Base-by-base conservation (phyloP, 1,139 yeast species). In the Blastobotrys proliferans region DNA sequence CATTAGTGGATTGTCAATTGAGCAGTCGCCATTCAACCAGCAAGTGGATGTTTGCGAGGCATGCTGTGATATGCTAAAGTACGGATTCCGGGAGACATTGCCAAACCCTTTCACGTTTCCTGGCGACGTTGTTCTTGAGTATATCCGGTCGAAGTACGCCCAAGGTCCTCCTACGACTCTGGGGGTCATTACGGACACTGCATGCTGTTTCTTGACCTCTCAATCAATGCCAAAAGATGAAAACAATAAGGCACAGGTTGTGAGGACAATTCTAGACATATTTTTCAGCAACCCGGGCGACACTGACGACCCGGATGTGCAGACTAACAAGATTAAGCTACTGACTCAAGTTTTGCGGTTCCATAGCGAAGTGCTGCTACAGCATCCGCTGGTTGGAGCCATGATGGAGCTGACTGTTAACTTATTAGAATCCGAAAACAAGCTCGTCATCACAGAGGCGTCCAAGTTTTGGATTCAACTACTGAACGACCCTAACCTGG, bases 11-110 rank as follows among this genome's bases (percentile, higher is more conserved):
- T 74, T 73, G 51, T 66, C 80, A 0, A 56, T 77, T 31, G 64
- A 68, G 13, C 62, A 64, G 44, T 54, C 53, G 1, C 61, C 64
- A 0, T 59, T 74, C 17, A 54, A 61, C 1, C 56, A 62, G 16
- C 70, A 70, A 34, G 54, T 74, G 0, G 62, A 68, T 4, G 63
- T 81, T 1, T 69, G 77, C 4, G 86, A 81, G 52, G 73, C 72
- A 42, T 70, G 83, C 34, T 75, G 83, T 46, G 66, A 66, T 14
- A 72, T 83, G 1, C 68, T 83, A 48, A 80, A 77, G 53, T 58
- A 69, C 54, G 82, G 79, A 55, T 85, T 87, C 62, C 82, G 95
- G 52, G 87, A 83, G 46, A 81, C 69, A 30, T 73, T 74, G 45
- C 81, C 76, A 30, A 94, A 92, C 31, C 84, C 68, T 13, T 77